These are phyloP conservation scores for Tricholoma hemisulphureum DNA, from an alignment of 768 basidiomycete genomes.

Conservation along the genomic window DNA sequence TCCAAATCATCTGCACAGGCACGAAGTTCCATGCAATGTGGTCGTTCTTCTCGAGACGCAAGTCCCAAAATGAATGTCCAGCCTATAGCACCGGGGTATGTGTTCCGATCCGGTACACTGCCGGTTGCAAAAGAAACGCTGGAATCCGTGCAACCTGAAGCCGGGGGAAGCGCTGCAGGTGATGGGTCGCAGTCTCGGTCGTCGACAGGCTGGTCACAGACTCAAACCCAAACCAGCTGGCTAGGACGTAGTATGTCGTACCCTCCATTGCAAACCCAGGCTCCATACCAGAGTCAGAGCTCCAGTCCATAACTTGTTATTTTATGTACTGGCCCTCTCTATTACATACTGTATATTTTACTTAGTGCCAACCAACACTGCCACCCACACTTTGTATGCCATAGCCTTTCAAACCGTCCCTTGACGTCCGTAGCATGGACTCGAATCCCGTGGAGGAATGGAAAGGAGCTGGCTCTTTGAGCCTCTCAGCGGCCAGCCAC, in stretches of 20 bases:
- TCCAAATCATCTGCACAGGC: background rate
- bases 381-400: background rate
- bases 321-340: no score
- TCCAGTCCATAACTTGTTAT: slow-evolving; percentile 29
- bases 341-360: no score
- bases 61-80: slow-evolving; percentile 1
- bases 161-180: background rate
- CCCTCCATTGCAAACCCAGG: slow-evolving; percentile 49
- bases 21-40: background rate
- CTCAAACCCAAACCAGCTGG: slow-evolving; percentile 15
- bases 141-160: background rate
- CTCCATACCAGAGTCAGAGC: slow-evolving; percentile 52
- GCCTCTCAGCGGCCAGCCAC: background rate
- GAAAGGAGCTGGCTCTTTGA: background rate
- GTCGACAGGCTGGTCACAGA: slow-evolving; percentile 19
- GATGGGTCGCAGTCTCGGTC: slow-evolving; percentile 9
- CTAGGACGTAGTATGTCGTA: slow-evolving; percentile 31
- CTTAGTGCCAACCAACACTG: no score
- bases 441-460: background rate
- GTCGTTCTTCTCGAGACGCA: background rate
- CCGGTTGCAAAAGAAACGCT: slow-evolving; percentile 15
- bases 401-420: no score
- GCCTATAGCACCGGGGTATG: background rate
- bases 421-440: background rate
- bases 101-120: slow-evolving; percentile 29